These are phyloP conservation scores for Geotrichum histeridarum DNA, from an alignment of 1,139 yeast species.

Conservation along the genomic window DNA sequence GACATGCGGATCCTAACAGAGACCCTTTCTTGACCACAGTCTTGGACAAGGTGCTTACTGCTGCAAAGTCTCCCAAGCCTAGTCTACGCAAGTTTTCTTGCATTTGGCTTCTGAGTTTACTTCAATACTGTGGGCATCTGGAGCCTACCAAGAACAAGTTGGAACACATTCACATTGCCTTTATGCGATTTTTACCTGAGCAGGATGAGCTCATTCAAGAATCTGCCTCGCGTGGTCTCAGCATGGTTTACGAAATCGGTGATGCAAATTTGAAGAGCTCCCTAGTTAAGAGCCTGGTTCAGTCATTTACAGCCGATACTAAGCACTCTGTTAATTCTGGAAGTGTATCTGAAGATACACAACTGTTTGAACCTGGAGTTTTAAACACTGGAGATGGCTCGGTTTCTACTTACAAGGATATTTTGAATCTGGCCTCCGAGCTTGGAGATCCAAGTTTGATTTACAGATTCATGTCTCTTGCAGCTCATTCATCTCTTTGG, in stretches of 20 bases:
- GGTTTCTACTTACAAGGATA: conserved; percentile 76
- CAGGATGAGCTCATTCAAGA: conserved; percentile 84
- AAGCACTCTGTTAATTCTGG: conserved; percentile 60
- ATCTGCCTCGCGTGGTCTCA: conserved; percentile 83
- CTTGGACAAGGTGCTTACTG: conserved; percentile 46
- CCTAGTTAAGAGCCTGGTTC: conserved; percentile 67
- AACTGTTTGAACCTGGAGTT: conserved; percentile 77
- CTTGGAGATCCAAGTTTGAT: conserved; percentile 94
- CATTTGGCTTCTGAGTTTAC: conserved; percentile 77
- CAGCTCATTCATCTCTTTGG: conserved; percentile 86
- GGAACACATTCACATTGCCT: conserved; percentile 60
- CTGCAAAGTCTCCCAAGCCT: conserved; percentile 66
- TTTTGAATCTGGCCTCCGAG: conserved; percentile 79
- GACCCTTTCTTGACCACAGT: conserved; percentile 32
- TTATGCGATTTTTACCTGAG: conserved; percentile 69
- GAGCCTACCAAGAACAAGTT: conserved; percentile 44
- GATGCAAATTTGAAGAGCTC: conserved; percentile 62
- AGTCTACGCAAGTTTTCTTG: conserved; percentile 69
- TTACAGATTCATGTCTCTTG: conserved; percentile 88
- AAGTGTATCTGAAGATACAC: conserved; percentile 69
- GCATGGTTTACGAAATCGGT: conserved; percentile 76
- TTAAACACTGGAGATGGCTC: conserved; percentile 80
- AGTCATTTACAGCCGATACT: conserved; percentile 67
- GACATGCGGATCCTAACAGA: conserved; percentile 3
- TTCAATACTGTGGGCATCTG: conserved; percentile 62